phyloP scores from a whole-genome alignment of 192 early-diverging fungal species.

The Coemansia sp. region DNA sequence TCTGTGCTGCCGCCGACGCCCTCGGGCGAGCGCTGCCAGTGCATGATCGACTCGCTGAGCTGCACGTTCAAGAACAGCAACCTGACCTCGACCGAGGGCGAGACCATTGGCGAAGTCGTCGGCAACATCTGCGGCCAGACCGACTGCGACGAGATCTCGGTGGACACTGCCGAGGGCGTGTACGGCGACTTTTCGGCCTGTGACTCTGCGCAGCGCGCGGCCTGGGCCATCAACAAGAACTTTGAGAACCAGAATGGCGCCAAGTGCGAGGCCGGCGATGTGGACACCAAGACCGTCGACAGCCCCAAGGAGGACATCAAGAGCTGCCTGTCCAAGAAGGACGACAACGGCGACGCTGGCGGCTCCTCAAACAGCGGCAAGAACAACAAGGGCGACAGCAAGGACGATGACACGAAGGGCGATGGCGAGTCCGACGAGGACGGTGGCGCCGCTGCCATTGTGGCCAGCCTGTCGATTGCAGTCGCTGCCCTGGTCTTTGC shows the following conservation, averaged over 20 bases:
- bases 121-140: conserved; percentile 28
- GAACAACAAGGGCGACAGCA: conserved; percentile 1
- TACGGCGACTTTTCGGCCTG: conserved; percentile 46
- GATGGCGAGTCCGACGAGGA: conserved; percentile 1
- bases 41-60: conserved; percentile 57
- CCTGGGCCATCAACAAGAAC: conserved; percentile 44
- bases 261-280: conserved; percentile 32
- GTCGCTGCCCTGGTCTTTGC: conserved; percentile 1
- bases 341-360: conserved; percentile 21
- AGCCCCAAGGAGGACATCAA: conserved; percentile 30
- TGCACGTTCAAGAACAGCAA: conserved; percentile 40
- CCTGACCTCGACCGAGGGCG: conserved; percentile 20
- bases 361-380: conserved; percentile 8
- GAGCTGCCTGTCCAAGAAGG: conserved; percentile 26
- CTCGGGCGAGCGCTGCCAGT: conserved; percentile 54
- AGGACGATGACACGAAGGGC: background rate
- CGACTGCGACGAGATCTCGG: conserved; percentile 33
- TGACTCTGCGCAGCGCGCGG: conserved; percentile 23
- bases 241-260: conserved; percentile 27
- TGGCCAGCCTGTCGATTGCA: background rate
- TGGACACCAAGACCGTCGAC: conserved; percentile 16
- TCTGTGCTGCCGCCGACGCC: conserved; percentile 59
- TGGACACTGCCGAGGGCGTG: conserved; percentile 27
- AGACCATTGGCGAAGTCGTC: conserved; percentile 17
- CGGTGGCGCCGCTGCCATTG: background rate